These are phyloP conservation scores for Rhododendron williamsianum DNA, from an alignment of 148 eudicot species.

Conservation along the genomic window DNA sequence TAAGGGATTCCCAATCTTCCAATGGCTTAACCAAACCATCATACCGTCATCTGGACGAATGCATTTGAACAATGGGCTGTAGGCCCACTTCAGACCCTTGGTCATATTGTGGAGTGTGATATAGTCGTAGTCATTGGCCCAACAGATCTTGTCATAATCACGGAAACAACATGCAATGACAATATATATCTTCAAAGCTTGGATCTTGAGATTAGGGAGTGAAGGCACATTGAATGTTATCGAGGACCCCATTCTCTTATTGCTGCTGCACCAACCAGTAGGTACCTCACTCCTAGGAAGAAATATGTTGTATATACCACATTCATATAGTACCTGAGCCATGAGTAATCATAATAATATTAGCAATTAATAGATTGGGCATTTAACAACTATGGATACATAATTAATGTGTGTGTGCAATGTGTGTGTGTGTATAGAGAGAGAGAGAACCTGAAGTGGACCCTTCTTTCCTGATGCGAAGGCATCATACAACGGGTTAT, in stretches of 20 bases:
- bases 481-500: too few species aligned
- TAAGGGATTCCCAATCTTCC: neutral
- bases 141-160: neutral
- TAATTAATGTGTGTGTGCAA: too few species aligned
- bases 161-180: neutral
- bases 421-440: neutral
- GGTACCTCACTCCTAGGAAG: constrained; percentile 4
- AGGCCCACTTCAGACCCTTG: constrained; percentile 3
- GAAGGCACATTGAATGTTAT: neutral
- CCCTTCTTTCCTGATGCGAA: neutral
- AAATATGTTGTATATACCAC: constrained; percentile 6
- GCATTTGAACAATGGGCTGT: neutral
- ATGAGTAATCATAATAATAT: neutral
- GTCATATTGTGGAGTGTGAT: neutral
- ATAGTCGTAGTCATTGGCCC: too few species aligned
- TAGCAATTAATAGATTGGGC: too few species aligned
- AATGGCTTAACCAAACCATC: neutral
- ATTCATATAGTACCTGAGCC: constrained; percentile 13
- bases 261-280: neutral
- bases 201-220: neutral
- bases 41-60: neutral
- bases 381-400: too few species aligned
- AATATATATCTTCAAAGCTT: neutral
- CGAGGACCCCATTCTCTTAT: neutral
- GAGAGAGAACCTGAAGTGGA: constrained; percentile 7